Evolutionary conservation across 805 yeast species (phyloP), one percentile per base, ranked within the genome.

Genomic region (Lipomyces starkeyi): DNA sequence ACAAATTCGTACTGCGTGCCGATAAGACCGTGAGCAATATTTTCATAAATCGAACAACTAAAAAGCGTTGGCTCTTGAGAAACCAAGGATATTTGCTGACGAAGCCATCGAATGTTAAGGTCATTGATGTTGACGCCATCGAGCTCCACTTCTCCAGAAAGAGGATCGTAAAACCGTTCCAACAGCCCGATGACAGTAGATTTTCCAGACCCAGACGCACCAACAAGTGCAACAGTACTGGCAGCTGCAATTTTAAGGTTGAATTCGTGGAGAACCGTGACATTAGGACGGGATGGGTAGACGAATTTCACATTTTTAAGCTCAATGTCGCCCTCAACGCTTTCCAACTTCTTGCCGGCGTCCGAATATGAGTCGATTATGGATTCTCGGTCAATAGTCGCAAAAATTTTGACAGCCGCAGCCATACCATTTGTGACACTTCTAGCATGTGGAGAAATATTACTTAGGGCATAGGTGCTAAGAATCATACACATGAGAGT

Each of bases 201-300:
- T 60, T 3, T 81, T 77, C 52, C 92, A 14, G 75, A 71, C 3
- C 97, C n/a, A 91, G 88, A 1, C 93, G 96, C 89, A 1, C 97
- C 97, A 20, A 92, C 97, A 73, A 92, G 86, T 13, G 97, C 97
- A 49, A 91, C 93, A 73, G 90, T 91, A 73, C 87, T 78, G 9
- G 97, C 97, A 2, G 93, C 89, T 4, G 93, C 92, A 86, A 76
- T 58, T 3, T 56, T 53, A 17, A 76, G 69, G 35, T 64, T 54
- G 59, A 75, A 67, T 62, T 75, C 68, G 8, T 68, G 62, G 32
- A 76, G 59, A 14, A 75, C 71, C 20, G 72, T 63, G 14, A 74
- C 76, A 35, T 74, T 69, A 2, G 77, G 75, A 3, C 78, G 68
- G 1, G 78, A 70, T 1, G 78, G 78, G 37, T 76, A 76, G 20